phyloP scores from a whole-genome alignment of 2,329 filamentous ascomycete species.

The Ceratocystis papillata region DNA sequence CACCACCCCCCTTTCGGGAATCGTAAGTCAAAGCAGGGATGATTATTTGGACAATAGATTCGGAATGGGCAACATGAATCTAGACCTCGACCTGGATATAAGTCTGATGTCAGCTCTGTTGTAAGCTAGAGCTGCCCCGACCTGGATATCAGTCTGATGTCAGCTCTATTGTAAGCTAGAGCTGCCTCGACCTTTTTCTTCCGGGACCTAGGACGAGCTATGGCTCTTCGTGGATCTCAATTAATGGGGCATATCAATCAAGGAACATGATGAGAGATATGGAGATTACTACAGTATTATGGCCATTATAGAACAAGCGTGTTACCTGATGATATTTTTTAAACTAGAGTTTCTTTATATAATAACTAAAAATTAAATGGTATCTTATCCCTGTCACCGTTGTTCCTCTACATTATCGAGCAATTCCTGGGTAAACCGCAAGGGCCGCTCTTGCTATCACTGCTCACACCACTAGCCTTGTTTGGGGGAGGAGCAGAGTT shows the following conservation, averaged over 20 bases:
- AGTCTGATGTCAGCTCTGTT: background rate
- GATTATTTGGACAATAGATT: background rate
- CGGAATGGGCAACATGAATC: background rate
- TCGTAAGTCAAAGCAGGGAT: background rate
- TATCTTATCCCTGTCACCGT: constrained; percentile 12
- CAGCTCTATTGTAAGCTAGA: background rate
- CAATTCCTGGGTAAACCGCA: constrained; percentile 55
- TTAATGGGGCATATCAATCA: no score
- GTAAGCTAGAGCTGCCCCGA: background rate
- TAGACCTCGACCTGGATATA: background rate
- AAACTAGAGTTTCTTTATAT: background rate
- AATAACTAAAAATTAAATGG: constrained; percentile 21
- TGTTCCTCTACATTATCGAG: constrained; percentile 21
- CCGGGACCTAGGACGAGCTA: no score
- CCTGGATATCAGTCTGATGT: background rate
- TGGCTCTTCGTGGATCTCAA: no score
- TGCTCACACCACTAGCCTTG: constrained; percentile 31
- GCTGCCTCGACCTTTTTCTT: background rate
- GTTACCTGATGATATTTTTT: background rate
- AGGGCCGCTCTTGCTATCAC: constrained; percentile 52
- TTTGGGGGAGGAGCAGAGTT: constrained; percentile 19
- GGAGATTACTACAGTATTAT: no score
- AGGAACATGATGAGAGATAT: no score
- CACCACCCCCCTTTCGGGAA: constrained; percentile 4
- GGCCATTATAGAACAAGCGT: background rate